These are phyloP conservation scores for Colletotrichum higginsianum DNA, from an alignment of 2,329 filamentous ascomycete species.

Conservation along the genomic window DNA sequence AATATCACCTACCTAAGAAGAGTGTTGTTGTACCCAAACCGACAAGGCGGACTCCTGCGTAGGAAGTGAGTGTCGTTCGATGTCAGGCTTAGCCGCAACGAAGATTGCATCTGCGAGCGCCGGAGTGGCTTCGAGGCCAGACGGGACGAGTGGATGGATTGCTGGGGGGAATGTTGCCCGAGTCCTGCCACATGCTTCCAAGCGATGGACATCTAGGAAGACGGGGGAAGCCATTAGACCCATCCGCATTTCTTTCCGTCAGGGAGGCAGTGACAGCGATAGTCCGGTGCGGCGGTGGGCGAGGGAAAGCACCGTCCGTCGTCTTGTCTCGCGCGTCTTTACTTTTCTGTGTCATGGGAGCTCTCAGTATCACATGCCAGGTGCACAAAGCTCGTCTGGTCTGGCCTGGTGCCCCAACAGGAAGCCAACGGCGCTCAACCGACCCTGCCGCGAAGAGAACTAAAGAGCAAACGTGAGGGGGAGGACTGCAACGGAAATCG, in stretches of 20 bases:
- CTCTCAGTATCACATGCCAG: slow-evolving; percentile 18
- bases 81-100: background rate
- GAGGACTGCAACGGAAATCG: background rate
- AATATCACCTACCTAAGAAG: no score
- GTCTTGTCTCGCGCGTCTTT: slow-evolving; percentile 3
- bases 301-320: background rate
- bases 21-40: no score
- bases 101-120: background rate
- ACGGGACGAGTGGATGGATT: slow-evolving; percentile 1
- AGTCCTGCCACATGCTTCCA: slow-evolving; percentile 35
- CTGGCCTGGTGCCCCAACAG: slow-evolving; percentile 22
- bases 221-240: slow-evolving; percentile 13
- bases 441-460: no score
- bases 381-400: background rate
- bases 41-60: no score
- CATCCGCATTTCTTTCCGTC: slow-evolving; percentile 8
- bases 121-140: background rate
- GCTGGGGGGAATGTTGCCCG: background rate
- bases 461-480: no score
- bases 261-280: background rate
- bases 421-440: slow-evolving; percentile 11
- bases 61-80: background rate
- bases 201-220: slow-evolving; percentile 1
- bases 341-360: slow-evolving; percentile 4
- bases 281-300: background rate